Conservation (phyloP, 768 basidiomycete genomes). For the Calocera cornea region DNA sequence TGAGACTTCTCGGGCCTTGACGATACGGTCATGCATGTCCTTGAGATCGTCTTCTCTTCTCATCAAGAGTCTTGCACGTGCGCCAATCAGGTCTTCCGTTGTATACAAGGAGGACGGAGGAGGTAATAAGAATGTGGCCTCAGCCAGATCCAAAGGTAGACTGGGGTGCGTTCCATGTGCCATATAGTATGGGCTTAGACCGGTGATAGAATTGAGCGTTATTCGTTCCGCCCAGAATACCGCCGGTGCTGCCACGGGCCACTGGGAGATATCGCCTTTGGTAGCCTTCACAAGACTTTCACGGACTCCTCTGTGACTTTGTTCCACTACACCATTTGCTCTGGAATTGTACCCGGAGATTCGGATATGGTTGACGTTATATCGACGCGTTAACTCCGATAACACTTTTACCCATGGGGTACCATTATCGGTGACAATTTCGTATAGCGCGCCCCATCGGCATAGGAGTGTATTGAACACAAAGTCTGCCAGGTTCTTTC, state of each 20-base stretch:
- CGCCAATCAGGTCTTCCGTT: constrained; percentile 18
- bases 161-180: constrained; percentile 15
- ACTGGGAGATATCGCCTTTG: not conserved
- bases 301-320: not conserved
- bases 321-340: constrained; percentile 3
- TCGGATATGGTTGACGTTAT: not conserved
- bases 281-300: not conserved
- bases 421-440: constrained; percentile 4
- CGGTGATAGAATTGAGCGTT: not conserved
- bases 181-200: not conserved
- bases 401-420: not conserved
- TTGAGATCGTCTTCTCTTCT: constrained; percentile 18
- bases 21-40: constrained; percentile 12
- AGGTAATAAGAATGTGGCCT: constrained; percentile 24
- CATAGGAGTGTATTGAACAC: not conserved
- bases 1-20: constrained; percentile 15
- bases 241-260: not conserved
- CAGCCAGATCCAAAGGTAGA: constrained; percentile 24
- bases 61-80: constrained; percentile 19
- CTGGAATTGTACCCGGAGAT: not conserved
- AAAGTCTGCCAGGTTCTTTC: not conserved
- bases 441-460: not conserved
- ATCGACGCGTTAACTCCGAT: not conserved
- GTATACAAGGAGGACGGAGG: constrained; percentile 12
- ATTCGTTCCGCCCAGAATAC: constrained; percentile 4